phyloP scores from a whole-genome alignment of 2,329 filamentous ascomycete genomes.

The Cladosporium sp. region DNA sequence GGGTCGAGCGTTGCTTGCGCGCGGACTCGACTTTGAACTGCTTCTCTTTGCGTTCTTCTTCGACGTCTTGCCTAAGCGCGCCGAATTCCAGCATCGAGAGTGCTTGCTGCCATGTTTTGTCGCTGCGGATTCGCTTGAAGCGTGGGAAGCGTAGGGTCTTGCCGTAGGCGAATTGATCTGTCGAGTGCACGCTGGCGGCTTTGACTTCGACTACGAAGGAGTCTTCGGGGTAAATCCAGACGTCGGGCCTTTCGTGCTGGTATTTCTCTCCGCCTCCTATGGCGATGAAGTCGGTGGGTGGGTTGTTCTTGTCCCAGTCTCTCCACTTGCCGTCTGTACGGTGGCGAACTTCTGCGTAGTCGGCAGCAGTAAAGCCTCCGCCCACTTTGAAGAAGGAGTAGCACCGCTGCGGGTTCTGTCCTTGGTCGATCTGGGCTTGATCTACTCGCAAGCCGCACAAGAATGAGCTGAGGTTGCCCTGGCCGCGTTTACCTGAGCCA shows the following conservation, averaged over 20 bases:
- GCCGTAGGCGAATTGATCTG: constrained; percentile 75
- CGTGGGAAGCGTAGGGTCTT: constrained; percentile 87
- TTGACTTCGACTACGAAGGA: constrained; percentile 89
- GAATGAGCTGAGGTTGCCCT: constrained; percentile 77
- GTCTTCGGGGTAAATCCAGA: constrained; percentile 89
- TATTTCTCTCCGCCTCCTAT: constrained; percentile 71
- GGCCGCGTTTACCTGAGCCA: constrained; percentile 78
- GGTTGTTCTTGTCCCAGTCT: constrained; percentile 76
- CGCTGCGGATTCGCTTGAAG: constrained; percentile 78
- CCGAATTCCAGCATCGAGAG: constrained; percentile 78
- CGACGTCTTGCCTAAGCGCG: constrained; percentile 67
- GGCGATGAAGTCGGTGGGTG: constrained; percentile 77
- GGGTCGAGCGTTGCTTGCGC: constrained; percentile 64
- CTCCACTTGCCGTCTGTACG: constrained; percentile 90
- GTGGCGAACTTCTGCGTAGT: constrained; percentile 81
- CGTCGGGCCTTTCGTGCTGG: constrained; percentile 78
- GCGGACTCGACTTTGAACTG: constrained; percentile 70
- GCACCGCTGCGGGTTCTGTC: constrained; percentile 68
- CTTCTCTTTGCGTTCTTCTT: constrained; percentile 72
- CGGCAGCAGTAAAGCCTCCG: constrained; percentile 82
- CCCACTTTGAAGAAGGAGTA: constrained; percentile 98
- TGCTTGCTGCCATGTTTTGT: constrained; percentile 80
- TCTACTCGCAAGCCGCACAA: constrained; percentile 86
- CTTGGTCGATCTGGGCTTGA: constrained; percentile 59
- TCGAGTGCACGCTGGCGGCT: constrained; percentile 73